These are phyloP conservation scores for Lasiodiplodia citricola DNA, from an alignment of 2,329 filamentous ascomycete genomes.

Conservation along the genomic window DNA sequence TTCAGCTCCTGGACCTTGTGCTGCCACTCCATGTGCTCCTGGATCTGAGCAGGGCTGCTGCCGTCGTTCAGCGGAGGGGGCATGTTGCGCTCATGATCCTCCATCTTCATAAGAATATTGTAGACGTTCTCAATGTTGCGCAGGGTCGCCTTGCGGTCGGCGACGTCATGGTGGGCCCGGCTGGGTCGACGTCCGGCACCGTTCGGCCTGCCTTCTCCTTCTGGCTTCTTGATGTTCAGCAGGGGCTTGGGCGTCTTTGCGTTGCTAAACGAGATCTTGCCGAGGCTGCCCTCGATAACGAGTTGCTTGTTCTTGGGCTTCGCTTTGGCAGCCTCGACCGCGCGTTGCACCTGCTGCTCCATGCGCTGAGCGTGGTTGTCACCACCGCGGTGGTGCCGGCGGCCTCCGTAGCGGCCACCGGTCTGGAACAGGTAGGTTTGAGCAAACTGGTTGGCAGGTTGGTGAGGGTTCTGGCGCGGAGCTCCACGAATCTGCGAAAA, in stretches of 20 bases:
- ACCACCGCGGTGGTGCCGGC: conserved; percentile 79
- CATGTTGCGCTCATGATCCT: conserved; percentile 86
- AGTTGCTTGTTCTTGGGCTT: conserved; percentile 98
- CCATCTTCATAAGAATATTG: conserved; percentile 85
- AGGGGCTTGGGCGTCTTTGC: conserved; percentile 95
- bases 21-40: conserved; percentile 80
- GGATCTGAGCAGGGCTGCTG: conserved; percentile 70
- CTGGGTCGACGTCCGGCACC: conserved; percentile 50
- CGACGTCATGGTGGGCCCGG: conserved; percentile 60
- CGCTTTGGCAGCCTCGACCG: conserved; percentile 95
- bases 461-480: conserved; percentile 86
- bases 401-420: conserved; percentile 74
- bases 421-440: conserved; percentile 98
- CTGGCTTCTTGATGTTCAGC: conserved; percentile 90
- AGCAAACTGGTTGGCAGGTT: conserved; percentile 93
- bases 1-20: conserved; percentile 74
- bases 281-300: conserved; percentile 92
- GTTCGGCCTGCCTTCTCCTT: conserved; percentile 65
- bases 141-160: conserved; percentile 82
- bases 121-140: conserved; percentile 90
- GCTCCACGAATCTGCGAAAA: conserved; percentile 92
- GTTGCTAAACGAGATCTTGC: conserved; percentile 99
- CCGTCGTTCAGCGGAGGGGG: conserved; percentile 70
- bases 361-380: conserved; percentile 99
- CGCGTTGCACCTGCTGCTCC: conserved; percentile 98